Base-by-base conservation (phyloP, 2,329 filamentous ascomycete species). In the Trichoderma atroviride region DNA sequence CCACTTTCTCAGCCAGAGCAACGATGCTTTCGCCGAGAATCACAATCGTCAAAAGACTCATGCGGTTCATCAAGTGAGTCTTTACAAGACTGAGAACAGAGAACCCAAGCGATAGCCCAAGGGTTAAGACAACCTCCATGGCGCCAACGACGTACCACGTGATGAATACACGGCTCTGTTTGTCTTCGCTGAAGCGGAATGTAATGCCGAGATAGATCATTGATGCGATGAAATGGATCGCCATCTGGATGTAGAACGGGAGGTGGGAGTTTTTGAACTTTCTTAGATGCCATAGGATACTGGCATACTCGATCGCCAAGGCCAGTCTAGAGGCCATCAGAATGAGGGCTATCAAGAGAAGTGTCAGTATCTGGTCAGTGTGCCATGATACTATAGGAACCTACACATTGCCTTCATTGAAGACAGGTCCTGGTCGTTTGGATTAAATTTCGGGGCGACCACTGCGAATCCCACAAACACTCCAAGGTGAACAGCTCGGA, bases 21-120 rank as follows among this genome's bases (percentile, higher is more conserved):
- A 90, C 88, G 19, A 89, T 86, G 62, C 88, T 88, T 74, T 91
- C 89, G 16, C 89, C 89, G 69, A 91, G 84, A 68, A 91, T 88
- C 70, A 91, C 89, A 59, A 91, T 81, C 0, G 88, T 91, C 68
- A 91, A 80, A 2, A 90, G 81, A 14, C 84, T 86, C 83, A 91
- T 86, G 11, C 89, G 84, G 74, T 89, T 87, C 74, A 88, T 88
- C 67, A 91, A 76, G 75, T 90, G 87, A 0, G 87, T 91, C 68
- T 85, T 82, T 70, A 87, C 84, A 74, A 91, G 89, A 66, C 86
- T 87, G 55, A 91, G 81, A 61, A 86, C 84, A 4, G 84, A 81
- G 76, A 83, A 89, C 29, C 81, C 77, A 60, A 83, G 84, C 11
- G 88, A 89, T 5, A 89, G 78, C 5, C 77, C 77, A 40, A 91